Evolutionary conservation across 2,329 filamentous ascomycete genomes (phyloP).

Genomic region (Sporothrix phasma): DNA sequence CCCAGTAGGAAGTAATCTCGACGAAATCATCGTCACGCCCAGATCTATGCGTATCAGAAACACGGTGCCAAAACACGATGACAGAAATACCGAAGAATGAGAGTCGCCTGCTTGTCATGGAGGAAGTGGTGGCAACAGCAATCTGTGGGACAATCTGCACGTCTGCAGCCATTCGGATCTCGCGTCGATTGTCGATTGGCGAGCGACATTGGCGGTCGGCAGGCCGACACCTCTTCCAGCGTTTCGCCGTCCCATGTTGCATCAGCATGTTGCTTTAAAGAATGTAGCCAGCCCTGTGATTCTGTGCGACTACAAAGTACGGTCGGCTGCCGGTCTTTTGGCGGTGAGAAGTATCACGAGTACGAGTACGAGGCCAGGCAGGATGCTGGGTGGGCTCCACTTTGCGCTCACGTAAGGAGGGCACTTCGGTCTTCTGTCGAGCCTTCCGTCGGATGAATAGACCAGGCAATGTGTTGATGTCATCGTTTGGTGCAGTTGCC

Average conservation of each 20-base stretch:
- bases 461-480: not conserved
- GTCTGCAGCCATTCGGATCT: not conserved
- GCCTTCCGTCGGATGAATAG: too few species aligned
- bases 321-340: too few species aligned
- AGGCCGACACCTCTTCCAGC: too few species aligned
- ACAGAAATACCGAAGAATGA: not conserved
- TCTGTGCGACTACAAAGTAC: too few species aligned
- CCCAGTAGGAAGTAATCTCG: not conserved
- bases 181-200: not conserved
- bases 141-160: conserved; percentile 4
- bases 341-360: too few species aligned
- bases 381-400: not conserved
- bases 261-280: too few species aligned
- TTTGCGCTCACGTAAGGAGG: not conserved
- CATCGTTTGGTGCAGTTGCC: not conserved
- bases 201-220: not conserved
- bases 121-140: not conserved
- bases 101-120: not conserved
- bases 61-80: not conserved
- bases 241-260: not conserved
- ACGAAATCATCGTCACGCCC: not conserved
- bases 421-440: not conserved
- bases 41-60: not conserved
- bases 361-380: too few species aligned
- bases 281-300: not conserved